A percentile compares a stretch with the other conserved stretches of the same genome.
Evolutionary conservation across 164 flowering plant species (phyloP).

Genomic region (Litsea cubeba): DNA sequence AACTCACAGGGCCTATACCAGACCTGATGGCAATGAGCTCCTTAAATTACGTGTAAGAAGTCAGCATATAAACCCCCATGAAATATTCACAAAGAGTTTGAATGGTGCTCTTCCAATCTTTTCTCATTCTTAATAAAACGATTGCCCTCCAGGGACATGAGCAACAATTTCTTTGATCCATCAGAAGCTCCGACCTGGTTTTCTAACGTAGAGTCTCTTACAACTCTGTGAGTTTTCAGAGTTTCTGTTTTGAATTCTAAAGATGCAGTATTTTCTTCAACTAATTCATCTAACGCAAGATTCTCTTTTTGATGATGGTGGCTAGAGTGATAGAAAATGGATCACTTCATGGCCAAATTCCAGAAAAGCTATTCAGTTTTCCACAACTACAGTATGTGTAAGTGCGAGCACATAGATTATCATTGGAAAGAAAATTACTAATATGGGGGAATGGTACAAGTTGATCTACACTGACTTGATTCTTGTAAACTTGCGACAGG

Average conservation of each 20-base stretch:
- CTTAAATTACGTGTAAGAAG: slow-evolving; percentile 78
- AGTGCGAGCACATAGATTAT: background rate
- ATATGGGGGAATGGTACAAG: background rate
- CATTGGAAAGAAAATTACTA: background rate
- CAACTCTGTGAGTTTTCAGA: slow-evolving; percentile 62
- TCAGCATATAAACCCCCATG: background rate
- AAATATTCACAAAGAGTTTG: background rate
- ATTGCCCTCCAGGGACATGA: slow-evolving; percentile 58
- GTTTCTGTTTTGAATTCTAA: background rate
- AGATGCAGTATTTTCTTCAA: background rate
- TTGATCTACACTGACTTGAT: background rate
- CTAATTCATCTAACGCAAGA: slow-evolving; percentile 5
- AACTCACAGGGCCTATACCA: background rate
- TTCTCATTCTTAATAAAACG: background rate
- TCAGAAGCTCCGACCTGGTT: slow-evolving; percentile 82
- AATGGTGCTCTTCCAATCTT: background rate
- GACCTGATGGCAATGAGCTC: slow-evolving; percentile 19
- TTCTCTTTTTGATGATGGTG: background rate
- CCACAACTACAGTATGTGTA: slow-evolving; percentile 58
- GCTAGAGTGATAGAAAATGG: slow-evolving; percentile 64
- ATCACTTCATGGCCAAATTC: slow-evolving; percentile 54
- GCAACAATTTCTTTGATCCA: slow-evolving; percentile 68
- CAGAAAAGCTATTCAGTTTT: slow-evolving; percentile 50
- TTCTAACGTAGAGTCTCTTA: slow-evolving; percentile 62
- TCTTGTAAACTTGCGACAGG: slow-evolving; percentile 40